Base-by-base conservation (phyloP, 371 early-diverging fungal genomes). In the Mortierella sp. region DNA sequence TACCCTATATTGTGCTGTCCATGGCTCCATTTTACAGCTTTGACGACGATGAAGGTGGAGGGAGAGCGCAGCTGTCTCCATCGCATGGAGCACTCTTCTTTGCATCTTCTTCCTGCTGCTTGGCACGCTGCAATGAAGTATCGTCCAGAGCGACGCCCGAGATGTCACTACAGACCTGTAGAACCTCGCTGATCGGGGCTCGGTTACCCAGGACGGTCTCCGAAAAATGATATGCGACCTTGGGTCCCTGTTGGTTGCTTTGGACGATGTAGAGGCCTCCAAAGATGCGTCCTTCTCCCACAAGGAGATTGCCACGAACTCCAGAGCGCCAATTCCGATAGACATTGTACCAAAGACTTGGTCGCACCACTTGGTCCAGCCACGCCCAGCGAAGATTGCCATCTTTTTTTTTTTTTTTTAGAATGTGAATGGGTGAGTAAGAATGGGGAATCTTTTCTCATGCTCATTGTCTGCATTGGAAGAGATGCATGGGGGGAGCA, bases 231-330 rank as follows among this genome's bases (percentile, higher is more conserved):
- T 70, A 75, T 7, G 70, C 70, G 48, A 75, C 37, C 37, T 9
- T 53, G 3, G 37, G 37, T 16, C 75, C 75, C 21, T 66, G 48
- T 9, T 69, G 59, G 1, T 64, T 59, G 46, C 66, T 69, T 25
- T 69, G 66, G 19, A 75, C 70, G 58, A 75, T 75, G 60, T 62
- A 70, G 12, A 75, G 43, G 14, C 75, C 75, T 7, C 75, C 75
- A 63, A 75, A 70, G 55, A 75, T 70, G 11, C 75, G 66, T 7
- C 75, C 75, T 14, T 75, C 75, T 15, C 75, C 75, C 1, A 75
- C 70, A 11, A 69, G 64, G n/a, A 73, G 62, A 56, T 75, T 75
- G 12, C 75, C 70, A 2, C 63, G 47, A 56, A 75, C 60, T n/a
- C 75, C 75, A 0, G 75, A 75, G 16, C 70, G 70, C 23, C 50